Evolutionary conservation across 352 stramenopile genomes (phyloP).

Genomic region (Thraustotheca clavata): DNA sequence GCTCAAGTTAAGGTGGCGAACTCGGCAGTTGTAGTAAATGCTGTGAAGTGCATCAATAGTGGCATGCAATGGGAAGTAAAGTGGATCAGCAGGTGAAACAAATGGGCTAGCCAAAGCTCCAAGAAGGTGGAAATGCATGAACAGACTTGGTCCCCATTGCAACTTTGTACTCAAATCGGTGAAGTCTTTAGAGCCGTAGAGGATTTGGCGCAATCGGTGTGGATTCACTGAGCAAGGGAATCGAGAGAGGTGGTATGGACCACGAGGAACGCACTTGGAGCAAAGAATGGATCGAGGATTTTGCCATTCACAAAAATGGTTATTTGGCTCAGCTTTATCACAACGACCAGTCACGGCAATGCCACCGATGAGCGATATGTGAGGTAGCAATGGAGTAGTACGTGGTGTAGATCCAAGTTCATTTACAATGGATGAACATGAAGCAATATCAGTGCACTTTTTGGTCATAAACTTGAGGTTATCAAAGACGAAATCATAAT

Average conservation of each 20-base stretch:
- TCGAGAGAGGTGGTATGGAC: background rate
- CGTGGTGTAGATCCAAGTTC: background rate
- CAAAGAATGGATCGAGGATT: background rate
- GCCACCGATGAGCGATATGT: background rate
- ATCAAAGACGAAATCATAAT: constrained; percentile 37
- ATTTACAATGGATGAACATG: background rate
- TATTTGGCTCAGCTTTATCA: background rate
- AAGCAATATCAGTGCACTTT: constrained; percentile 1
- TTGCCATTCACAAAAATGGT: background rate
- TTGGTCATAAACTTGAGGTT: constrained; percentile 5
- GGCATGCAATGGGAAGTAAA: constrained; percentile 37
- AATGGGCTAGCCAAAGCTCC: background rate
- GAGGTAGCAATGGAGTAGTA: background rate
- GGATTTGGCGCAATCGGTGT: background rate
- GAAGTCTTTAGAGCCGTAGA: background rate
- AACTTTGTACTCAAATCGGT: background rate
- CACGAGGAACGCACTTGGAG: background rate
- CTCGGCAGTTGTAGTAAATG: constrained; percentile 52
- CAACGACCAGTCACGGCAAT: background rate
- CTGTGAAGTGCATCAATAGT: constrained; percentile 38
- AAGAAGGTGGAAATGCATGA: background rate
- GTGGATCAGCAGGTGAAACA: constrained; percentile 32
- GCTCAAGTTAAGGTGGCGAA: constrained; percentile 24
- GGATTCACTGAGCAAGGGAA: background rate
- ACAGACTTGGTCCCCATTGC: background rate